Evolutionary conservation across 2,329 filamentous ascomycete species (phyloP).

Genomic region (Capronia coronata): DNA sequence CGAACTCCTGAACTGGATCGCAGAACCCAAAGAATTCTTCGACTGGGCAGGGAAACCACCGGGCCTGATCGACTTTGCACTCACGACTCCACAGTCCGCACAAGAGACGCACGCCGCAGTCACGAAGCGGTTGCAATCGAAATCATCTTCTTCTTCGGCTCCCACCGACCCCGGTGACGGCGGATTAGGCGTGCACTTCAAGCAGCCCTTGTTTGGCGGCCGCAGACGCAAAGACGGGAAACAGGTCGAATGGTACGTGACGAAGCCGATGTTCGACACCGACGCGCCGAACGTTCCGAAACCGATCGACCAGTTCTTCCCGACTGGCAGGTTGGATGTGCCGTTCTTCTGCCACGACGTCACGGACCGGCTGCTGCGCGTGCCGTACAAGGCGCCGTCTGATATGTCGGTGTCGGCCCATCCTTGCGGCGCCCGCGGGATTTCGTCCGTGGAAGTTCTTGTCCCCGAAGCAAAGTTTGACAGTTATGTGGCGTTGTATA

Average conservation of each 20-base stretch:
- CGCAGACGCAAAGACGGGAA: conserved; percentile 26
- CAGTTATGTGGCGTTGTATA: conserved; percentile 20
- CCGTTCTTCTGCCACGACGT: conserved; percentile 30
- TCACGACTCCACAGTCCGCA: conserved; percentile 24
- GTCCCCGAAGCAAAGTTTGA: conserved; percentile 19
- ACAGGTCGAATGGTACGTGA: conserved; percentile 24
- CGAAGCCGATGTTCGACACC: conserved; percentile 18
- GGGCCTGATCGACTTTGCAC: conserved; percentile 28
- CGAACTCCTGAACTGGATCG: conserved; percentile 29
- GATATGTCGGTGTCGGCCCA: conserved; percentile 20
- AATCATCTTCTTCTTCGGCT: neutral
- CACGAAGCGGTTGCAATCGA: conserved; percentile 9
- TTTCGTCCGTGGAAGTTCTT: conserved; percentile 23
- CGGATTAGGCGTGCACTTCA: conserved; percentile 21
- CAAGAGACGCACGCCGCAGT: conserved; percentile 20
- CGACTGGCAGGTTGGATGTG: conserved; percentile 19
- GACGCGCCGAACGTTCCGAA: conserved; percentile 11
- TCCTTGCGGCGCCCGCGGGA: conserved; percentile 24
- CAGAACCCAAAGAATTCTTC: conserved; percentile 22
- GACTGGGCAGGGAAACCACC: conserved; percentile 26
- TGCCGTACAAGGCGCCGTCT: conserved; percentile 20
- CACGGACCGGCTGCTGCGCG: conserved; percentile 29
- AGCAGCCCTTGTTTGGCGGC: conserved; percentile 19
- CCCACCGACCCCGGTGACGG: conserved; percentile 9
- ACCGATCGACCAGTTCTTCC: conserved; percentile 14